Base-by-base conservation (phyloP, 2,329 filamentous ascomycete species). In the Alternaria rosae region DNA sequence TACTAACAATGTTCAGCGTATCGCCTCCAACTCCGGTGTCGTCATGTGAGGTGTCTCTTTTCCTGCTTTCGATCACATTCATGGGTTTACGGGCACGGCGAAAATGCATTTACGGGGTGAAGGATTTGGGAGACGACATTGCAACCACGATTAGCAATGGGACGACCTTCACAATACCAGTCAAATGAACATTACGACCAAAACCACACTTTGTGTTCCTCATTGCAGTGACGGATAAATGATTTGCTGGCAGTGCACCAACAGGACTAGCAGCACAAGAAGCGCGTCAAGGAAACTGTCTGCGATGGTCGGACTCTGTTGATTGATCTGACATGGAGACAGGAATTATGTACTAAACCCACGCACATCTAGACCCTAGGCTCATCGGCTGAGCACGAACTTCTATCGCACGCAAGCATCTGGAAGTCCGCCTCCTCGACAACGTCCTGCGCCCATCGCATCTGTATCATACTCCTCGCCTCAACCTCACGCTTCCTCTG, bases 1-100 rank as follows among this genome's bases (percentile, higher is more conserved):
- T 57, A 60, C 78, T 84, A 74, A 84, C 64, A 47, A 17, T 51
- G 2, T 44, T 26, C 73, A 94, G 91, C 94, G 94, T 97, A 98
- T 98, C 86, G 95, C 95, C 84, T 93, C 90, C 89, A 99, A 99
- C 92, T 97, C 94, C 68, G 95, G 95, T 90, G 95, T 99, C 82
- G 95, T 99, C 84, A 99, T 99, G 95, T 99, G 92, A 97, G 71
- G 72, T 73, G 69, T 79, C 70, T 76, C 69, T 75, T 78, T 78
- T 78, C 70, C 71, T 71, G 72, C 74, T 78, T 66, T 66, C 71
- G 77, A 76, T 75, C 73, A 76, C 70, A 73, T 76, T 78, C 70
- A 76, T 74, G 75, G 76, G 74, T 77, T 69, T 70, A 75, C 68
- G 70, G 76, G 70, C 73, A 77, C 74, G 76, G 76, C 76, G 76